Conservation (phyloP, 129 eudicot species). For the Pseudognaphalium luteoalbum region DNA sequence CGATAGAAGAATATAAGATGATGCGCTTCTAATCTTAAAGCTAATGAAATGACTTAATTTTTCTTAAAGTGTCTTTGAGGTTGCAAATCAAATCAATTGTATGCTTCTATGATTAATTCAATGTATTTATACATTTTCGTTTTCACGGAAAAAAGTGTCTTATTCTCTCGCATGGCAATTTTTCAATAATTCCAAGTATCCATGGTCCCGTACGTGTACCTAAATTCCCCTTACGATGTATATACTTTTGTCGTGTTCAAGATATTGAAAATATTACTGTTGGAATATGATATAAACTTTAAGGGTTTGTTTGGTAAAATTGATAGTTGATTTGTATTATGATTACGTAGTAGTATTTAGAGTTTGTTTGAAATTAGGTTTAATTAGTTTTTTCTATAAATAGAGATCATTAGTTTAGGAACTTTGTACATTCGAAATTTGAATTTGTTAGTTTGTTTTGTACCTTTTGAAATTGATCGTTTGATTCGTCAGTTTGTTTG, state of each 20-base stretch:
- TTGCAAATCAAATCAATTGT: constrained; percentile 1
- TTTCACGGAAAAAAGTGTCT: constrained; percentile 5
- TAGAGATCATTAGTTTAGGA: no score
- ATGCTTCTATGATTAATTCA: neutral
- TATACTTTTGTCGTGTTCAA: constrained; percentile 15
- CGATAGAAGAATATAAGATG: no score
- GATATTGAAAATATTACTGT: neutral
- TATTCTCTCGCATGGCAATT: constrained; percentile 27
- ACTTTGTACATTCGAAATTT: no score
- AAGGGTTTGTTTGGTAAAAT: no score
- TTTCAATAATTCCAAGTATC: constrained; percentile 17
- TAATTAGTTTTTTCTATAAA: no score
- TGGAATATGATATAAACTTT: no score
- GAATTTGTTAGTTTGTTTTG: no score
- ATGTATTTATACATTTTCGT: constrained; percentile 22
- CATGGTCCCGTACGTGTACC: constrained; percentile 24
- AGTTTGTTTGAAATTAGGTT: no score
- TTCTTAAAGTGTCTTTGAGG: neutral
- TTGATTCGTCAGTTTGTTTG: no score
- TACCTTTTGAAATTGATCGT: no score
- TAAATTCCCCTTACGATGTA: constrained; percentile 15
- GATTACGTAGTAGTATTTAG: no score
- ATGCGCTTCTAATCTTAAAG: neutral
- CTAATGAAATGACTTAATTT: neutral
- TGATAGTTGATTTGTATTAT: no score